Base-by-base conservation (phyloP, 2,329 filamentous ascomycete genomes). In the Aspergillus clavatus region DNA sequence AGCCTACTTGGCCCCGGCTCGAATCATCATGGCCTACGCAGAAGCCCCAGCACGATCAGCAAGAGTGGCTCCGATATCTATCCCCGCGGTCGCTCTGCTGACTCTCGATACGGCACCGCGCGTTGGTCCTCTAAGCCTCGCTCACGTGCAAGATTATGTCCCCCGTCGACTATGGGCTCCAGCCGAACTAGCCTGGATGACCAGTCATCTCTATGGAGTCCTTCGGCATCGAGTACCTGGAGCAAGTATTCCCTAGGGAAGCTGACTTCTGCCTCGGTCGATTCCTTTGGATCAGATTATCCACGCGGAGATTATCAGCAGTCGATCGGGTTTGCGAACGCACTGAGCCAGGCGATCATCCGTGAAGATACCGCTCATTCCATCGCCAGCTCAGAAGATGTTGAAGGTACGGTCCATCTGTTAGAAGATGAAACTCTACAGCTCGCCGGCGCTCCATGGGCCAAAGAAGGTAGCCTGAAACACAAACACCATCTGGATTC, bases 401-500 rank as follows among this genome's bases (percentile, higher is more conserved):
- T 81, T 36, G 69, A 81, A 26, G 75, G 75, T 38, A 72, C 73
- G 1, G 74, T 79, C 4, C 81, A 85, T 21, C 72, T 96, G 7
- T 80, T 97, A 0, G 91, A 96, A 59, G 93, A 97, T 59, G 93
- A 98, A 60, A 89, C 86, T 0, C 78, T 98, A 10, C 90, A 95
- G 61, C 81, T 98, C 29, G 83, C 86, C 8, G 93, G 93, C 19
- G 88, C 93, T n/a, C 93, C 93, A 0, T 98, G 93, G 93, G 85
- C 94, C 22, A 98, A 98, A 70, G 93, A 98, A 69, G 93, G 93
- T 51, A 88, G 94, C 57, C 76, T 97, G 16, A 91, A 91, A 56
- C 91, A 98, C 72, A 97, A 97, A 69, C 91, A 96, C 65, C 91
- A 97, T 61, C 78, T 97, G 3, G 91, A 97, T 63, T 83, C 87